Conservation (phyloP, 805 yeast species). For the Yarrowia deformans region DNA sequence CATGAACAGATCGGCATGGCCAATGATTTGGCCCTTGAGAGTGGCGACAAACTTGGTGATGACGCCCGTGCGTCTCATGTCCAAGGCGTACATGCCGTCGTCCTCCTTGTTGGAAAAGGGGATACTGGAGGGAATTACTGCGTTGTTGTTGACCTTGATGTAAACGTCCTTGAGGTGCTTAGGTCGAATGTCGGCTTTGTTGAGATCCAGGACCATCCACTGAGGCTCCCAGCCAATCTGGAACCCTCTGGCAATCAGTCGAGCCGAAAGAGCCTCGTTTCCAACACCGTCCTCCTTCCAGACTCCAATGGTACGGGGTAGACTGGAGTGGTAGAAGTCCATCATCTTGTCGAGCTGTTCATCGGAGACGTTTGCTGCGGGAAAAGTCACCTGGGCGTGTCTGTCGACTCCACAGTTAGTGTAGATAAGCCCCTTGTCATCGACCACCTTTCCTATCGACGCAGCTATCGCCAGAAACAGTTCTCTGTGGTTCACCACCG, state of each 20-base stretch:
- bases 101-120: conserved; percentile 10
- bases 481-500: conserved; percentile 13
- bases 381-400: conserved; percentile 7
- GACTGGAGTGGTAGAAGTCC: conserved; percentile 1
- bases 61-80: background rate
- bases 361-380: background rate
- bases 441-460: conserved; percentile 14
- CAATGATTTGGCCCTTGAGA: background rate
- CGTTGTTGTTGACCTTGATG: conserved; percentile 18
- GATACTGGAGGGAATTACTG: background rate
- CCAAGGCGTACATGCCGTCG: conserved; percentile 13
- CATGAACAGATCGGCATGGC: background rate
- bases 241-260: conserved; percentile 2
- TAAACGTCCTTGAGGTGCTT: background rate
- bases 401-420: conserved; percentile 22
- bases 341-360: conserved; percentile 22
- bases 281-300: conserved; percentile 14
- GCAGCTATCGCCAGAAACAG: conserved; percentile 7
- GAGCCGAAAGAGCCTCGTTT: conserved; percentile 4
- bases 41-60: conserved; percentile 22
- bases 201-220: conserved; percentile 25
- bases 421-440: conserved; percentile 4
- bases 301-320: conserved; percentile 15
- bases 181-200: background rate
- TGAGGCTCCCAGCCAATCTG: conserved; percentile 22